These are phyloP conservation scores for Schizochytrium sp. DNA, from an alignment of 108 stramenopile genomes.

Conservation along the genomic window DNA sequence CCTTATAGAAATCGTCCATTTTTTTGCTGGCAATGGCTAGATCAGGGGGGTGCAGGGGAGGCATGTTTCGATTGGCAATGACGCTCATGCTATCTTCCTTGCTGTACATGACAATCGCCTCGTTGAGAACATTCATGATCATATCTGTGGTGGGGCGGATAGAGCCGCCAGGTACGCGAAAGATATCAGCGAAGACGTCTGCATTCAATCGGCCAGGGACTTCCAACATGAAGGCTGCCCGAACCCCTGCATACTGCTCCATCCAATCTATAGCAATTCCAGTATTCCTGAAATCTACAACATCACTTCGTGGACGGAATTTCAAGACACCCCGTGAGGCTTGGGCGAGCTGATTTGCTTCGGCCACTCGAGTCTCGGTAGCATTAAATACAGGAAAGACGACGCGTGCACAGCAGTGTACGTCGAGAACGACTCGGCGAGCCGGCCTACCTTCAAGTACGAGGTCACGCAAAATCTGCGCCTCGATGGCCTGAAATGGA, in stretches of 20 bases:
- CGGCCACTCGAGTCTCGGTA: not conserved
- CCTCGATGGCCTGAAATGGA: slow-evolving; percentile 9
- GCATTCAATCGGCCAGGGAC: slow-evolving; percentile 25
- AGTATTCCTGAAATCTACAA: slow-evolving; percentile 18
- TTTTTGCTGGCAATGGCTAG: too few relatives aligned
- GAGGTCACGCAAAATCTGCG: not conserved
- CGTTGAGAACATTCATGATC: not conserved
- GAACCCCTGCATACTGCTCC: not conserved
- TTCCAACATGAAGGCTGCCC: slow-evolving; percentile 41
- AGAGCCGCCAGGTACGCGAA: not conserved
- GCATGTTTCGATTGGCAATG: not conserved
- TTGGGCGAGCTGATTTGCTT: not conserved
- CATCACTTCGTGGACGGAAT: not conserved
- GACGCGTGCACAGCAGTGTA: slow-evolving; percentile 38
- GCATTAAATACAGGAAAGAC: slow-evolving; percentile 5
- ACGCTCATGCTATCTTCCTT: too few relatives aligned
- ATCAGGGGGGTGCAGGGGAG: not conserved
- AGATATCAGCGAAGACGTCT: slow-evolving; percentile 11
- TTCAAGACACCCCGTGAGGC: slow-evolving; percentile 17
- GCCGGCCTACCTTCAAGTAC: not conserved
- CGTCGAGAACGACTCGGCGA: not conserved
- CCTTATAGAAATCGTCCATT: too few relatives aligned
- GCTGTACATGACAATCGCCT: not conserved
- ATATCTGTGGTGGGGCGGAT: slow-evolving; percentile 13
- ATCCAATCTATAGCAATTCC: slow-evolving; percentile 58